Conservation (phyloP, 129 eudicot species). For the Lactuca sativa region DNA sequence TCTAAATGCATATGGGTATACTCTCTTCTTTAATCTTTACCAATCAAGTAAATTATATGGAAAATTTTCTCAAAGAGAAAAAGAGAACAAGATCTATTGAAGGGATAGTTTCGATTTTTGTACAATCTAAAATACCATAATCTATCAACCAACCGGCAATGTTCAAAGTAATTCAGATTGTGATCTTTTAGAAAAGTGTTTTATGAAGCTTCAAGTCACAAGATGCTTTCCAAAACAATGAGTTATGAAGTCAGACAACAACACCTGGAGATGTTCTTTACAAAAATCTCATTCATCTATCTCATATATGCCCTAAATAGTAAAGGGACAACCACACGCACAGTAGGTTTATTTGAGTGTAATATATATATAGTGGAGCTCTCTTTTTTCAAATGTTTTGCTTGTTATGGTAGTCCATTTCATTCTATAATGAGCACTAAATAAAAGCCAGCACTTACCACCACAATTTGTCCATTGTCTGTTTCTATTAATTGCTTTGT, state of each 20-base stretch:
- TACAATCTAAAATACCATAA: no score
- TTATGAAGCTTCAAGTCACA: conserved; percentile 4
- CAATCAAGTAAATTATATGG: background rate
- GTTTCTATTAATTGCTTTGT: conserved; percentile 40
- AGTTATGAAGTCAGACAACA: conserved; percentile 21
- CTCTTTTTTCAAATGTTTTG: conserved; percentile 45
- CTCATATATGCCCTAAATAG: background rate
- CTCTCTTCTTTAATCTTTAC: background rate
- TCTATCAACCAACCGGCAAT: background rate
- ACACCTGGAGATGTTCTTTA: conserved; percentile 19
- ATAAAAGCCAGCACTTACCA: conserved; percentile 66
- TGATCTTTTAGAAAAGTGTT: background rate
- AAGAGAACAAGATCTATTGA: background rate
- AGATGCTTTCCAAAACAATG: conserved; percentile 9
- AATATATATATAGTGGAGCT: conserved; percentile 33
- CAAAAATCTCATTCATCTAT: background rate
- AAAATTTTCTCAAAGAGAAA: background rate
- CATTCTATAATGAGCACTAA: conserved; percentile 73
- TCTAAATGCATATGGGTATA: background rate
- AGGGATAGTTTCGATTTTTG: background rate
- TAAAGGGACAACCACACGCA: conserved; percentile 14
- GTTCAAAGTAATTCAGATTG: background rate
- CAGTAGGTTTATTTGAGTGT: conserved; percentile 23
- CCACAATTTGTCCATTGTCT: conserved; percentile 72
- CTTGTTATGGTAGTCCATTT: conserved; percentile 59